Evolutionary conservation across 2,329 filamentous ascomycete species (phyloP), one percentile per base, ranked within the genome.

Genomic region (Penicillium hesseltinei): DNA sequence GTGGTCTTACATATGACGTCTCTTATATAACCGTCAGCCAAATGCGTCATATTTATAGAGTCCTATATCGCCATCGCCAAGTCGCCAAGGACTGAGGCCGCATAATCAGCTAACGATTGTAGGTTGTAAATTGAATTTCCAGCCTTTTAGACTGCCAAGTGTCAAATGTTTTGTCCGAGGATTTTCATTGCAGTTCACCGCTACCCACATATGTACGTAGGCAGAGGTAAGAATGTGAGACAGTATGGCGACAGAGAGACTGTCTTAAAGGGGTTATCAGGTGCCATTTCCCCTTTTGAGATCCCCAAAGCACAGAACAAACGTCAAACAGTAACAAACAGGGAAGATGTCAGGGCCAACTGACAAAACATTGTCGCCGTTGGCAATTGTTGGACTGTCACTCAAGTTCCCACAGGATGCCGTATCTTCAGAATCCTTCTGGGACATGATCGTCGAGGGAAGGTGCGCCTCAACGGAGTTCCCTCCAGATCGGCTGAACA

Each of bases 401-500:
- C 48, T 64, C 9, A 57, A 62, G 6, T 64, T 68, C 15, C 65
- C 67, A 5, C 40, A 60, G 23, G 60, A 64, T 50, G 67, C 65
- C 1, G 52, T 59, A 1, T 58, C 59, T 1, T 43, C 65, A 3
- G 56, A 66, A 13, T 21, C 42, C 1, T 67, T 69, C 38, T 69
- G 66, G 66, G 45, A 67, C 3, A 58, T 67, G 55, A 23, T 69
- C 21, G 40, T 60, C 2, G 47, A 65, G 13, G 63, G 64, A 4
- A 53, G 65, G 21, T 62, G 52, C 54, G 62, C 56, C 5, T 57
- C 54, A 25, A 61, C 49, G 4, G 63, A 71, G 15, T 55, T 71
- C 5, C 69, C 69, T 1, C 27, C 43, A 3, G 62, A 66, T 25
- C 62, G 69, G 3, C 57, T 69, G 44, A 70, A 67, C 35, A 60